These are phyloP conservation scores for Fusarium neocosmosporiellum DNA, from an alignment of 2,329 filamentous ascomycete species.

Conservation along the genomic window DNA sequence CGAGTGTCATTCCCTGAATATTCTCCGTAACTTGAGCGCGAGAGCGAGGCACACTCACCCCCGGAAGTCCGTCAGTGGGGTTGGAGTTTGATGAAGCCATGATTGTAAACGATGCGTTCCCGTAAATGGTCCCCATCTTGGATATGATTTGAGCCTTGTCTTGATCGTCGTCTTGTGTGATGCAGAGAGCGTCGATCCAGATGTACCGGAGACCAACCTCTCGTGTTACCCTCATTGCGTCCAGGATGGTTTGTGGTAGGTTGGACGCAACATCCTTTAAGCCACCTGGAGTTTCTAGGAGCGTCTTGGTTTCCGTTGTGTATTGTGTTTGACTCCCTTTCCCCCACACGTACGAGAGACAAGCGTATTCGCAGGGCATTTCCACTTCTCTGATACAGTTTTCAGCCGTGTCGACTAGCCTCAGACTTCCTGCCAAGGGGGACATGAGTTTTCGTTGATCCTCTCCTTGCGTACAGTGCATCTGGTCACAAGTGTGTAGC, in stretches of 20 bases:
- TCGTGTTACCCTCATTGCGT: constrained; percentile 10
- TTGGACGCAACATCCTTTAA: not conserved
- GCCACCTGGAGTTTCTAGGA: not conserved
- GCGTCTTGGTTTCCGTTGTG: constrained; percentile 6
- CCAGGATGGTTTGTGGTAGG: constrained; percentile 20
- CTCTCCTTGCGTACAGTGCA: not conserved
- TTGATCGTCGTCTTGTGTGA: constrained; percentile 13
- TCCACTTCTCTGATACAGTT: constrained; percentile 9
- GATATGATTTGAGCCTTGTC: constrained; percentile 19
- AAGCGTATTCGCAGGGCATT: constrained; percentile 9
- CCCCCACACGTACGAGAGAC: constrained; percentile 25
- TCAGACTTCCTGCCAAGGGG: not conserved
- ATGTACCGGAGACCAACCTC: constrained; percentile 15
- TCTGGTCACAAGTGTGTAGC: not conserved
- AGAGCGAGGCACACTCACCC: not conserved
- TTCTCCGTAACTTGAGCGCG: not conserved
- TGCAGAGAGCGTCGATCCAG: constrained; percentile 26
- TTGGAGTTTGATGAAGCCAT: constrained; percentile 22
- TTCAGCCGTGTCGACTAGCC: constrained; percentile 4
- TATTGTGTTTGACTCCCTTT: constrained; percentile 22
- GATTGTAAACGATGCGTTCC: constrained; percentile 12
- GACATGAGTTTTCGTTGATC: not conserved
- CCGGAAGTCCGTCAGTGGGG: constrained; percentile 13
- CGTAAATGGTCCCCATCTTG: constrained; percentile 20
- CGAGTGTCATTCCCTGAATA: constrained; percentile 6